phyloP scores from a whole-genome alignment of 140 eudicot genomes.

The Bidens hawaiensis region DNA sequence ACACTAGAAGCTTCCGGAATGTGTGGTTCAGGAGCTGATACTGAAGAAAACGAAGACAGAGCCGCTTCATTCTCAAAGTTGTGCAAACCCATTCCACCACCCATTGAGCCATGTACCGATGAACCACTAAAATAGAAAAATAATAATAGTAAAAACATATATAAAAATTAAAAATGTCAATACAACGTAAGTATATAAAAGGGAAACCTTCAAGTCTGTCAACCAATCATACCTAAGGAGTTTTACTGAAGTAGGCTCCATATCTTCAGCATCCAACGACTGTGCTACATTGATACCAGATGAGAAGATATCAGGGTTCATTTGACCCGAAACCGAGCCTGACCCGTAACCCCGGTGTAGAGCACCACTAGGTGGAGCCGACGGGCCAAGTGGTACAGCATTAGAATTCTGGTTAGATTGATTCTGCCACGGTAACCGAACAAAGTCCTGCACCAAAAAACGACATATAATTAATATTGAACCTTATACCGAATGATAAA shows the following conservation, averaged over 20 bases:
- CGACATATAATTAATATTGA: neutral
- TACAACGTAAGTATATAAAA: neutral
- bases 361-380: conserved; percentile 51
- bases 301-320: conserved; percentile 47
- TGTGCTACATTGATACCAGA: conserved; percentile 57
- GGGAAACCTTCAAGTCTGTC: neutral
- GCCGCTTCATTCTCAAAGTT: conserved; percentile 46
- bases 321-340: conserved; percentile 50
- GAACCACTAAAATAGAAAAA: conserved; percentile 42
- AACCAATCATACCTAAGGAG: conserved; percentile 43
- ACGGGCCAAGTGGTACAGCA: conserved; percentile 51
- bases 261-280: conserved; percentile 58
- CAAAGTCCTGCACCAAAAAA: conserved; percentile 64
- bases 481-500: neutral
- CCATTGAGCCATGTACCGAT: conserved; percentile 34
- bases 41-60: conserved; percentile 45
- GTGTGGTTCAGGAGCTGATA: conserved; percentile 54
- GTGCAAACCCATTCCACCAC: conserved; percentile 42
- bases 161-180: neutral
- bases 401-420: conserved; percentile 61
- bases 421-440: conserved; percentile 88
- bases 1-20: conserved; percentile 44
- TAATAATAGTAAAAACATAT: neutral
- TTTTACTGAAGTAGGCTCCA: conserved; percentile 51
- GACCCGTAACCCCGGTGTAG: conserved; percentile 56